A percentile compares a stretch with the other conserved stretches of the same genome.
These are phyloP conservation scores for Zoysia matrella DNA, from an alignment of 202 grass and related monocot genomes.

Conservation along the genomic window DNA sequence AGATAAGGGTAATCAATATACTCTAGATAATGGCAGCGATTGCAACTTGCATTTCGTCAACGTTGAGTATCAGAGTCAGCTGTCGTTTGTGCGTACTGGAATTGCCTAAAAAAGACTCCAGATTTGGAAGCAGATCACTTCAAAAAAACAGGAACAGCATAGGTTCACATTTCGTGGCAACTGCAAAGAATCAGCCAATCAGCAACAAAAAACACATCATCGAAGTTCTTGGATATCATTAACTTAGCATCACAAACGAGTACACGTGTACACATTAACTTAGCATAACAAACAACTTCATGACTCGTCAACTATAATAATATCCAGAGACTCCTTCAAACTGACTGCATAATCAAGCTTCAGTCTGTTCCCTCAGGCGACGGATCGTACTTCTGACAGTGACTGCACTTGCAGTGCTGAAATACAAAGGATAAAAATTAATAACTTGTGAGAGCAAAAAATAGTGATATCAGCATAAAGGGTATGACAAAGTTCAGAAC, in stretches of 20 bases:
- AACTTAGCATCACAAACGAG: not conserved
- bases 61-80: too few relatives aligned
- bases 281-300: slow-evolving; percentile 7
- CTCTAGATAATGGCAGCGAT: too few relatives aligned
- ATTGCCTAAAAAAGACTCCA: too few relatives aligned
- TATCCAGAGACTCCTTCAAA: slow-evolving; percentile 16
- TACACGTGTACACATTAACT: not conserved
- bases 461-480: not conserved
- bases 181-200: not conserved
- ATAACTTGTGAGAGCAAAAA: not conserved
- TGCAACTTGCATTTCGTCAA: too few relatives aligned
- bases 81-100: too few relatives aligned
- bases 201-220: not conserved
- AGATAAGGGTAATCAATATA: too few relatives aligned
- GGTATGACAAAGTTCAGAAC: not conserved
- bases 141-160: too few relatives aligned
- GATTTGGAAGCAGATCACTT: too few relatives aligned
- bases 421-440: slow-evolving; percentile 18
- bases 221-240: not conserved
- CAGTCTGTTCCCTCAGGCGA: slow-evolving; percentile 56
- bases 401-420: slow-evolving; percentile 79
- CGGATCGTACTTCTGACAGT: too few relatives aligned
- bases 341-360: slow-evolving; percentile 44
- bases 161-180: not conserved
- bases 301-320: not conserved